Conservation (phyloP, 805 yeast species). For the Yarrowia porcina region DNA sequence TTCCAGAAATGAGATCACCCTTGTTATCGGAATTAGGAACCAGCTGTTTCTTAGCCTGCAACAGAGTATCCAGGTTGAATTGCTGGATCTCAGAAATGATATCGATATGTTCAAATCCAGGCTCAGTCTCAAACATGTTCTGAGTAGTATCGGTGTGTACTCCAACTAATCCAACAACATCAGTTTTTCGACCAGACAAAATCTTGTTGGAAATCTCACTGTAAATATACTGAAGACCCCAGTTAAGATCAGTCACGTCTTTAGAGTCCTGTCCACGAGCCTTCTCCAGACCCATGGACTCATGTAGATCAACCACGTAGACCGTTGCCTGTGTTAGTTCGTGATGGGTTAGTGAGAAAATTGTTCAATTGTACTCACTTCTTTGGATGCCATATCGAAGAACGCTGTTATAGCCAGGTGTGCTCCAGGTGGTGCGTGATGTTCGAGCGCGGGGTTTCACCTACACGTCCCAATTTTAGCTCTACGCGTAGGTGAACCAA, state of each 20-base stretch:
- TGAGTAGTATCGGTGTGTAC: constrained; percentile 30
- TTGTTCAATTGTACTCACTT: constrained; percentile 3
- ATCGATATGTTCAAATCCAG: constrained; percentile 1
- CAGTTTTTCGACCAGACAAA: constrained; percentile 34
- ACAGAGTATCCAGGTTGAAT: constrained; percentile 24
- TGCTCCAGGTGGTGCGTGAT: background rate
- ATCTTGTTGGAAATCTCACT: constrained; percentile 40
- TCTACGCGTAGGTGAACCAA: too few species aligned
- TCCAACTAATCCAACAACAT: constrained; percentile 34
- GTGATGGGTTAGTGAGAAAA: background rate
- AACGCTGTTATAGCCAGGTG: background rate
- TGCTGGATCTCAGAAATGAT: constrained; percentile 4
- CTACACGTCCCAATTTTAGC: background rate
- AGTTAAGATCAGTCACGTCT: constrained; percentile 29
- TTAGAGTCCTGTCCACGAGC: constrained; percentile 14
- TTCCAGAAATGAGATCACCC: constrained; percentile 28
- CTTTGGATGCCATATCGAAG: background rate
- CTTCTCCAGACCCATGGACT: constrained; percentile 34
- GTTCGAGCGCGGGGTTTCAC: background rate
- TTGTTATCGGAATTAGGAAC: constrained; percentile 16
- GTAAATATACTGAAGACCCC: constrained; percentile 42
- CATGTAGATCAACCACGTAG: constrained; percentile 51
- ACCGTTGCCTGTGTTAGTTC: constrained; percentile 38
- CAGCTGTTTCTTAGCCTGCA: constrained; percentile 22
- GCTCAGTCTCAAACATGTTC: background rate